phyloP scores from a whole-genome alignment of 1,139 yeast genomes.

The Suhomyces choctaworum region DNA sequence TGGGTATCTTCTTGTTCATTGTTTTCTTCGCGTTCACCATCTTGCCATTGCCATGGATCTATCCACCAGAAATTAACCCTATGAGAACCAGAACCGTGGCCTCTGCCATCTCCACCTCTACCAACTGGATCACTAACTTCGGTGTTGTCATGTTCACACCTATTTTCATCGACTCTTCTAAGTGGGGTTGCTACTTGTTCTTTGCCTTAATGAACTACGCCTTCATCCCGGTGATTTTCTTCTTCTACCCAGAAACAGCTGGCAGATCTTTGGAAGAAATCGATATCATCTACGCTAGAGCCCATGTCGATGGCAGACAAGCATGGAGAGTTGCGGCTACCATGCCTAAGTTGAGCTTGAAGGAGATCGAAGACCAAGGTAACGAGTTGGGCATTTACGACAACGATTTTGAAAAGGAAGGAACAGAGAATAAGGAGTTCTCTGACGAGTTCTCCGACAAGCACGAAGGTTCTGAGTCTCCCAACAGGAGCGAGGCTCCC shows the following conservation, averaged over 20 bases:
- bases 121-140: slow-evolving; percentile 49
- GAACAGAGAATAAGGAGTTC: slow-evolving; percentile 34
- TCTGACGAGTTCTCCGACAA: slow-evolving; percentile 24
- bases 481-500: slow-evolving; percentile 12
- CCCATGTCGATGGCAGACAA: slow-evolving; percentile 45
- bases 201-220: slow-evolving; percentile 40
- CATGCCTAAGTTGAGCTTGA: slow-evolving; percentile 46
- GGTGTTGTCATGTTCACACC: slow-evolving; percentile 54
- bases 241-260: slow-evolving; percentile 51
- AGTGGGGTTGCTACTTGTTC: slow-evolving; percentile 49
- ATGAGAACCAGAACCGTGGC: slow-evolving; percentile 58
- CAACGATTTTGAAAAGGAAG: slow-evolving; percentile 39
- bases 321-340: slow-evolving; percentile 55
- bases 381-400: slow-evolving; percentile 48
- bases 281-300: slow-evolving; percentile 49
- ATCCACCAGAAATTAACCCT: slow-evolving; percentile 64
- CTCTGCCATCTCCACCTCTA: slow-evolving; percentile 52
- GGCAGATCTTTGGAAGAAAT: slow-evolving; percentile 51
- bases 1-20: slow-evolving; percentile 55
- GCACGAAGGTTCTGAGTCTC: slow-evolving; percentile 16
- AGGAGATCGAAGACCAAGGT: slow-evolving; percentile 51
- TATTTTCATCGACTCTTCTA: slow-evolving; percentile 36
- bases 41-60: slow-evolving; percentile 59
- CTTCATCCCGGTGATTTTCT: slow-evolving; percentile 45
- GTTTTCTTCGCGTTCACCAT: slow-evolving; percentile 57